These are phyloP conservation scores for Otatea glauca DNA, from an alignment of 176 grass and related monocot species.

Conservation along the genomic window DNA sequence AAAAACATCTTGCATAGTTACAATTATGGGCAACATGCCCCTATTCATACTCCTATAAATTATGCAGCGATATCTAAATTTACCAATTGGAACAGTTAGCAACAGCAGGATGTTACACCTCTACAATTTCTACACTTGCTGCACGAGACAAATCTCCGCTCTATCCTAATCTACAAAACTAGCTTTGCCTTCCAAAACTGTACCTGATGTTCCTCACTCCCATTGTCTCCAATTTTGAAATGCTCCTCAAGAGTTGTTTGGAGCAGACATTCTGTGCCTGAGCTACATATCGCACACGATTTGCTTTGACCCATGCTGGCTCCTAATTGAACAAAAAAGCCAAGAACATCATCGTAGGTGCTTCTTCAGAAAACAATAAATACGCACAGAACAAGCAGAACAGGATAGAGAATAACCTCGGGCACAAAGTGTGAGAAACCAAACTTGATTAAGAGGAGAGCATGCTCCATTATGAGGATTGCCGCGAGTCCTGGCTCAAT, in stretches of 20 bases:
- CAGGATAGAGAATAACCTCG: conserved; percentile 64
- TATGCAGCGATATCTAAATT: conserved; percentile 36
- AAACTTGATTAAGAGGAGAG: conserved; percentile 93
- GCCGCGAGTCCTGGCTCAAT: conserved; percentile 92
- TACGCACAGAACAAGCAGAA: not conserved
- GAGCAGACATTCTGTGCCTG: conserved; percentile 85
- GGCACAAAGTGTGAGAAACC: conserved; percentile 96
- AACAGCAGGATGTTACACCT: conserved; percentile 6
- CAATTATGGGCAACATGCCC: not conserved
- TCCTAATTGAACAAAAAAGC: conserved; percentile 51
- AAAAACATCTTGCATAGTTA: not conserved
- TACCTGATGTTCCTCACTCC: conserved; percentile 51
- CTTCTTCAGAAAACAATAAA: conserved; percentile 31
- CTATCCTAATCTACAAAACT: conserved; percentile 67
- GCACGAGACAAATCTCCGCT: conserved; percentile 5
- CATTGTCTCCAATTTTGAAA: conserved; percentile 58
- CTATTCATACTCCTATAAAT: not conserved
- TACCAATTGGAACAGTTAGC: conserved; percentile 36
- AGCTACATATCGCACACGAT: conserved; percentile 71
- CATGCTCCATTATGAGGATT: conserved; percentile 91
- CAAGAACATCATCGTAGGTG: conserved; percentile 28
- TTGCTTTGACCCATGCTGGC: conserved; percentile 91
- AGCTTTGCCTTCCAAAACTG: conserved; percentile 26
- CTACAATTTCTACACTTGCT: conserved; percentile 35
- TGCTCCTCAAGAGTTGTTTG: conserved; percentile 72